These are phyloP conservation scores for Diaporthe destruens DNA, from an alignment of 2,329 filamentous ascomycete species.

Conservation along the genomic window DNA sequence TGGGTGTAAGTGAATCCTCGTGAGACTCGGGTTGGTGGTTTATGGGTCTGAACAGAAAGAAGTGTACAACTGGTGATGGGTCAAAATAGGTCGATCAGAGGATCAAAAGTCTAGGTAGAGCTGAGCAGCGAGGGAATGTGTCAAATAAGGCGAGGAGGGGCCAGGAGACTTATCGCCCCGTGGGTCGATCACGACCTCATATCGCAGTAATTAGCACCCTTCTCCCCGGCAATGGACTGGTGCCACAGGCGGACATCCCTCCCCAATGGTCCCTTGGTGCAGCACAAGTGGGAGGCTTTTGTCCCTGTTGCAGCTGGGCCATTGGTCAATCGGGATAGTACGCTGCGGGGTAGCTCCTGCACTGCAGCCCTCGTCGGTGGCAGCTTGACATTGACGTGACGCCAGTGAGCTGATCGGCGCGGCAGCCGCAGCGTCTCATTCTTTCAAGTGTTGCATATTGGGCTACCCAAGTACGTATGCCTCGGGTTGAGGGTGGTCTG, in stretches of 20 bases:
- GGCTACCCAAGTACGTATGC: neutral
- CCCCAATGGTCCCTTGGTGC: conserved; percentile 33
- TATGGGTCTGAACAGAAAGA: too few relatives aligned
- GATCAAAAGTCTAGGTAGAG: neutral
- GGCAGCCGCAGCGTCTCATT: neutral
- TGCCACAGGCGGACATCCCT: neutral
- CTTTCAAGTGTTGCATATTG: neutral
- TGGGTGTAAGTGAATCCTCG: conserved; percentile 5
- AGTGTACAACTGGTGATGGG: neutral
- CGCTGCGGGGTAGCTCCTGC: conserved; percentile 34
- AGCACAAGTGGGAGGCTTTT: neutral
- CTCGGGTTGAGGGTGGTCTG: neutral
- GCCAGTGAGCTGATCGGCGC: conserved; percentile 27
- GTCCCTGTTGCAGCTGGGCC: neutral
- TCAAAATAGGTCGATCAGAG: neutral
- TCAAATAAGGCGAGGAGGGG: neutral
- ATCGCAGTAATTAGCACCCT: conserved; percentile 8
- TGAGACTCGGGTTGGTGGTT: neutral
- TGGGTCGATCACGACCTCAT: conserved; percentile 30
- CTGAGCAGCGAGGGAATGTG: neutral
- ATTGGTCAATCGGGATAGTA: conserved; percentile 29
- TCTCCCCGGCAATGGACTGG: neutral
- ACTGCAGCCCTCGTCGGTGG: neutral
- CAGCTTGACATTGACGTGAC: conserved; percentile 19
- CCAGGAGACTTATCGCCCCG: neutral